Evolutionary conservation across 1,139 yeast genomes (phyloP), one percentile per base, ranked within the genome.

Genomic region (Scheffersomyces titani): DNA sequence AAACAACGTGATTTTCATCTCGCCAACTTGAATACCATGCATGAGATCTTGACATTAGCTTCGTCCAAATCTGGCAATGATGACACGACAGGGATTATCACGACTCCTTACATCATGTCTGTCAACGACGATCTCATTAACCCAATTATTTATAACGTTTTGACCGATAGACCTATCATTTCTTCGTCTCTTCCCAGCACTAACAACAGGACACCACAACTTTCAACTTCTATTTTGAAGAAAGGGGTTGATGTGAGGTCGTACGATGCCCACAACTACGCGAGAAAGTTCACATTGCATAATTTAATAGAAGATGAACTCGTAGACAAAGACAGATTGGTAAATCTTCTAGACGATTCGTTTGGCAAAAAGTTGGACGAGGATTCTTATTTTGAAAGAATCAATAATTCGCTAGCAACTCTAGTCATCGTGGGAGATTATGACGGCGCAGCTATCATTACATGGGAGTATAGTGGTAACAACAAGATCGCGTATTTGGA

Each of bases 361-460:
- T 94, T 94, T 67, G 88, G 89, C 4, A 85, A 87, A 60, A 67
- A 80, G 2, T 72, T 94, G n/a, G 86, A 91, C 62, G 67, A 84
- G 54, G 82, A 84, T 0, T 86, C 83, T 57, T 94, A 93, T 67
- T 72, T 91, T 44, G 60, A 75, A 1, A 77, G 99, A 54, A 81
- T 94, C 45, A 82, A 87, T 59, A 78, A 85, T 1, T 76, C 78
- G 3, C 77, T 94, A 6, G 94, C 97, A 0, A 89, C 91, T 0
- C 71, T 94, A 16, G 87, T 94, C 6, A 83, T 94, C 19, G 90
- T 94, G 5, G 99, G 98, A 0, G 96, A 94, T 68, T 94, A 94
- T 68, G 97, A 93, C 62, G 99, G 98, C 1, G 93, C 92, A 18
- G 98, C 98, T 0, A 88, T 94, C 11, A 82, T 94, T 46, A 94